These are phyloP conservation scores for Mantamonas sphyraenae DNA, from an alignment of 78 protist species.

Conservation along the genomic window DNA sequence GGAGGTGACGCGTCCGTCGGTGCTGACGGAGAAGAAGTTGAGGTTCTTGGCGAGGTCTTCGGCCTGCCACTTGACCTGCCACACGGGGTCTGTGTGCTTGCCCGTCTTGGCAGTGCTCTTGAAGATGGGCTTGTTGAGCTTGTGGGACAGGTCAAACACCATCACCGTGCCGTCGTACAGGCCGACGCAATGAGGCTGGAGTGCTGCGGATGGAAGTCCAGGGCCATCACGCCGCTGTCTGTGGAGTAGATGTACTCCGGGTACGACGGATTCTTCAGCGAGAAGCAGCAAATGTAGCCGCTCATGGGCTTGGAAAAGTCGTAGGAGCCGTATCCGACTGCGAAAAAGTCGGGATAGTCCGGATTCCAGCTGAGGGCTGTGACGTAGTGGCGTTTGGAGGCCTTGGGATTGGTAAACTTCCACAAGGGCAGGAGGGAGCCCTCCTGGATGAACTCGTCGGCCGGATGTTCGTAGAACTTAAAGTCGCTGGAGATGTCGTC, in stretches of 20 bases:
- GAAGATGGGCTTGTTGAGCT: conserved; percentile 33
- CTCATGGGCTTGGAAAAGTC: conserved; percentile 46
- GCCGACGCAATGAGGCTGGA: conserved; percentile 49
- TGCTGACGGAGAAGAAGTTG: conserved; percentile 48
- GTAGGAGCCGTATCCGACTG: conserved; percentile 75
- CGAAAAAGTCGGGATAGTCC: conserved; percentile 68
- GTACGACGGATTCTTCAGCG: conserved; percentile 66
- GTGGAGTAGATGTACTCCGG: conserved; percentile 55
- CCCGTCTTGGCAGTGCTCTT: conserved; percentile 45
- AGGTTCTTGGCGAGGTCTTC: conserved; percentile 44
- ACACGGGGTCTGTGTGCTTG: conserved; percentile 82
- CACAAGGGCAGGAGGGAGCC: conserved; percentile 77
- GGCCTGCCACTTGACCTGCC: conserved; percentile 56
- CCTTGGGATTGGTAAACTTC: conserved; percentile 20
- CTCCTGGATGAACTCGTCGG: conserved; percentile 29
- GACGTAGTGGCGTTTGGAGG: conserved; percentile 21
- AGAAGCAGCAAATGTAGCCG: conserved; percentile 57
- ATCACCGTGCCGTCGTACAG: conserved; percentile 64
- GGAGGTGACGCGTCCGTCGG: conserved; percentile 67
- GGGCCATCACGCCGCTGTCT: conserved; percentile 68
- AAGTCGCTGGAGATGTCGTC: conserved; percentile 53
- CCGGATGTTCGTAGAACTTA: conserved; percentile 61
- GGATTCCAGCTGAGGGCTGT: conserved; percentile 68
- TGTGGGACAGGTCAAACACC: conserved; percentile 35
- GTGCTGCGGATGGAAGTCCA: conserved; percentile 58